Percentiles rank a stretch among this genome's conserved stretches.
Conservation (phyloP, 768 basidiomycete species). For the Trametopsis cervina region DNA sequence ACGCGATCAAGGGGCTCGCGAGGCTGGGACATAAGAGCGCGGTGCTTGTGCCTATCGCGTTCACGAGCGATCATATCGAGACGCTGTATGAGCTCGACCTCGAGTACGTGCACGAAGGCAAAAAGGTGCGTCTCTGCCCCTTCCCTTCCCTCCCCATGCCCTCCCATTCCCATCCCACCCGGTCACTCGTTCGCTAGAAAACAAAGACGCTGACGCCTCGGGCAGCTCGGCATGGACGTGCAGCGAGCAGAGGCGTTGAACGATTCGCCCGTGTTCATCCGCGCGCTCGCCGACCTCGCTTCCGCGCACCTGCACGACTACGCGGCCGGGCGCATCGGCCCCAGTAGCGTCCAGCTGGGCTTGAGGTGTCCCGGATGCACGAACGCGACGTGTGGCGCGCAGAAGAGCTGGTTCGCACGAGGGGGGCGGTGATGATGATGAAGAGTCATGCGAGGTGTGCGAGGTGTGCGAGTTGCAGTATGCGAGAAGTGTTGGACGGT, state of each 20-base stretch:
- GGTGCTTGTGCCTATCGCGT: conserved; percentile 91
- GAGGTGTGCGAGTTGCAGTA: no score
- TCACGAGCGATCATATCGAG: conserved; percentile 99
- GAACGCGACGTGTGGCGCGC: conserved; percentile 78
- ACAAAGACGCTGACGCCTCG: conserved; percentile 4
- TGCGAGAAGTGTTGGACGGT: neutral
- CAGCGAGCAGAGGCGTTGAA: conserved; percentile 88
- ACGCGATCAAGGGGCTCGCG: conserved; percentile 83
- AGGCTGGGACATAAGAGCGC: conserved; percentile 69
- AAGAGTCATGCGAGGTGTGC: no score
- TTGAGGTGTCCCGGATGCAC: conserved; percentile 93
- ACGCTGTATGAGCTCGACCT: conserved; percentile 95
- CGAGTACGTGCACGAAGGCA: conserved; percentile 88
- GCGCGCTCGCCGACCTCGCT: conserved; percentile 89
- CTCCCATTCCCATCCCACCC: no score
- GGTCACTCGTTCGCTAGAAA: neutral
- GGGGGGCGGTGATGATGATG: conserved; percentile 41
- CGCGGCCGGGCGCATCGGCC: conserved; percentile 44
- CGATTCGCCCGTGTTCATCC: conserved; percentile 92
- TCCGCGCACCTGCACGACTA: conserved; percentile 69
- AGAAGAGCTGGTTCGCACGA: conserved; percentile 85
- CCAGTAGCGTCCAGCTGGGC: conserved; percentile 70
- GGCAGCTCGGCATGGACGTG: conserved; percentile 84
- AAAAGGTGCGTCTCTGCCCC: conserved; percentile 52
- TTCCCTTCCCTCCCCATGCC: neutral